phyloP scores from a whole-genome alignment of 805 yeast species.

The Diddensiella caesifluorescens region DNA sequence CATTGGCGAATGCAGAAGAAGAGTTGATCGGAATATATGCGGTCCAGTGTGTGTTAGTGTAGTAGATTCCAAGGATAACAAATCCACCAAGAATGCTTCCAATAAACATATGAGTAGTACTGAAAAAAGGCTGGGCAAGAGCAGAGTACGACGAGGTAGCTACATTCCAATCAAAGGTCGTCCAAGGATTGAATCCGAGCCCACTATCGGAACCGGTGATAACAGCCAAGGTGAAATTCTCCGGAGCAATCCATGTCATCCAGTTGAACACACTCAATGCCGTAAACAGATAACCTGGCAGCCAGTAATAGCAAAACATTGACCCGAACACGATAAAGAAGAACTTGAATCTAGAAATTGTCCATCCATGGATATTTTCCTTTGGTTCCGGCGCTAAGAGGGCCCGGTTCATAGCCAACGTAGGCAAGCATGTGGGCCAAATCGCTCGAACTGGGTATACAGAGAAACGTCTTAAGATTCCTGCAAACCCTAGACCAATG shows the following conservation, averaged over 20 bases:
- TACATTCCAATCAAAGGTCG: slow-evolving; percentile 44
- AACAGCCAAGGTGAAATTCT: slow-evolving; percentile 54
- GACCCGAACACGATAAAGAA: slow-evolving; percentile 40
- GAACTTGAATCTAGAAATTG: slow-evolving; percentile 46
- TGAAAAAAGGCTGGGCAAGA: slow-evolving; percentile 42
- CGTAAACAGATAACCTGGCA: slow-evolving; percentile 61
- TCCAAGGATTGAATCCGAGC: slow-evolving; percentile 42
- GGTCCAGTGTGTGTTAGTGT: slow-evolving; percentile 54
- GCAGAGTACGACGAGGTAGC: slow-evolving; percentile 26
- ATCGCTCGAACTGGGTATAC: slow-evolving; percentile 41
- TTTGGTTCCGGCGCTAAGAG: slow-evolving; percentile 22
- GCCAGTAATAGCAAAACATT: slow-evolving; percentile 56
- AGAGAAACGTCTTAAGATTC: slow-evolving; percentile 48
- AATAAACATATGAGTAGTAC: slow-evolving; percentile 29
- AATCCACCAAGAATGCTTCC: slow-evolving; percentile 46
- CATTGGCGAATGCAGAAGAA: slow-evolving; percentile 48
- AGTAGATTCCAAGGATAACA: slow-evolving; percentile 45
- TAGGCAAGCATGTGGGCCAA: slow-evolving; percentile 53
- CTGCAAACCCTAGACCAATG: slow-evolving; percentile 50
- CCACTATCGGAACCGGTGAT: slow-evolving; percentile 58
- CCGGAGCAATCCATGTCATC: slow-evolving; percentile 52
- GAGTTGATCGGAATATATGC: slow-evolving; percentile 57
- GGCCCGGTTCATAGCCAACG: slow-evolving; percentile 49
- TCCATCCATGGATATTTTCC: slow-evolving; percentile 52
- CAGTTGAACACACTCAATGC: slow-evolving; percentile 61